Base-by-base conservation (phyloP, 495 filamentous ascomycete genomes). In the Lophiotrema nucula region DNA sequence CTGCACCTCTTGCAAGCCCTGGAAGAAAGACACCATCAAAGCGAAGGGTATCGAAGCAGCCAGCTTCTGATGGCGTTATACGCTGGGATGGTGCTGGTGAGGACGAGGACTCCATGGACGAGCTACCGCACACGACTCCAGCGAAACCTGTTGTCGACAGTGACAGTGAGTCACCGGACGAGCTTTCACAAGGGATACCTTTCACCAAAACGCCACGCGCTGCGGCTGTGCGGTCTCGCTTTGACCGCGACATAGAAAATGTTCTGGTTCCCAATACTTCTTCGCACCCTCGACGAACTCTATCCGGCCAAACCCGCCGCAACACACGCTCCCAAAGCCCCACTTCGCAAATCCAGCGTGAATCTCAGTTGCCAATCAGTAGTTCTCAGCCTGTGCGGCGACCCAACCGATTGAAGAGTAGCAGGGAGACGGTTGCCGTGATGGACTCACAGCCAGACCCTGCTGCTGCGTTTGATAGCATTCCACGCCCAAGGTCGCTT, bases 371-470 rank as follows among this genome's bases (percentile, higher is more conserved):
- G 18, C 22, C 19, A 6, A 23, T n/a, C 15, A n/a, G 25, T 11
- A 19, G 25, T 2, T 47, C 54, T 2, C 51, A 60, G 8, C 37
- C 18, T 3, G 37, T 16, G 6, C 35, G 25, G n/a, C 13, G 39
- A 22, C 12, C 33, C 22, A 44, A 26, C 43, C 53, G 33, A 35
- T 35, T 58, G 19, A 58, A 42, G 24, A 23, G 59, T 33, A 65
- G 60, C 37, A 69, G 64, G 11, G 67, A 71, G 31, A 53, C 42
- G 2, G 62, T 66, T 6, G 63, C 65, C 1, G 53, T 74, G 13
- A 66, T 69, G 31, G 67, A 74, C 43, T 74, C 72, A 15, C 72
- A 74, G 47, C 69, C 67, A 15, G 49, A 60, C 15, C n/a, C n/a
- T n/a, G 16, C 24, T 15, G 52, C 16, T 19, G 35, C 19, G 28